Percentiles rank a stretch among this genome's conserved stretches.
Evolutionary conservation across 2,329 filamentous ascomycete genomes (phyloP).

Genomic region (Exophiala sideris): DNA sequence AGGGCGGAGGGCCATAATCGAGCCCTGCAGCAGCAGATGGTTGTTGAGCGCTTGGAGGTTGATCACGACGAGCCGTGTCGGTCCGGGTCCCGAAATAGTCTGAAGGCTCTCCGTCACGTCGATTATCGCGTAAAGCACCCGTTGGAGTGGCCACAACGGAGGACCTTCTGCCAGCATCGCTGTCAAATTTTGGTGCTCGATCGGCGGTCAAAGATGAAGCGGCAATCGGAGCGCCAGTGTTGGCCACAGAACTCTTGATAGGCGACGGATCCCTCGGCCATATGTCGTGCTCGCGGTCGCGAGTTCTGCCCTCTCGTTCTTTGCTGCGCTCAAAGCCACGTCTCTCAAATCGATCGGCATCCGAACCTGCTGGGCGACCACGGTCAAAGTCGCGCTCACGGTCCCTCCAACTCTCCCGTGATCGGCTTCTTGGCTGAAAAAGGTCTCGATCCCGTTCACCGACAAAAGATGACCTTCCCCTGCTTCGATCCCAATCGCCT

Average conservation of each 20-base stretch:
- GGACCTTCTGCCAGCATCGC: slow-evolving; percentile 18
- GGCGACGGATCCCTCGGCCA: slow-evolving; percentile 41
- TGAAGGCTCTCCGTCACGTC: slow-evolving; percentile 25
- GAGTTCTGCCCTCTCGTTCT: slow-evolving; percentile 31
- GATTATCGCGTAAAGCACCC: slow-evolving; percentile 15
- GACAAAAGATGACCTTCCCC: slow-evolving; percentile 39
- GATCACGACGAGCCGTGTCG: slow-evolving; percentile 16
- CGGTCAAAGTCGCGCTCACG: slow-evolving; percentile 42
- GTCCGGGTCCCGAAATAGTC: slow-evolving; percentile 27
- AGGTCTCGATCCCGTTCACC: slow-evolving; percentile 44
- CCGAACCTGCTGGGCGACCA: slow-evolving; percentile 35
- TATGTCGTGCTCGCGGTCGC: slow-evolving; percentile 31
- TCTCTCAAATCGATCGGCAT: slow-evolving; percentile 28
- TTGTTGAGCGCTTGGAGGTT: slow-evolving; percentile 15
- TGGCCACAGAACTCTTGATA: slow-evolving; percentile 26
- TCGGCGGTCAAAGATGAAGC: slow-evolving; percentile 12
- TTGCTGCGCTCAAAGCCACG: slow-evolving; percentile 38
- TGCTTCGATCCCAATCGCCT: slow-evolving; percentile 32
- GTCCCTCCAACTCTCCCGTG: slow-evolving; percentile 43
- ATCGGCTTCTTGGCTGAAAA: slow-evolving; percentile 44
- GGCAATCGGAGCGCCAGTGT: slow-evolving; percentile 7
- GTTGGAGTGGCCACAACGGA: slow-evolving; percentile 17
- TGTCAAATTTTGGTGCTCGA: slow-evolving; percentile 20
- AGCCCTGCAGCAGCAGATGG: slow-evolving; percentile 21
- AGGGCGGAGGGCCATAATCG: slow-evolving; percentile 28